Evolutionary conservation across 2,329 filamentous ascomycete genomes (phyloP).

Genomic region (Paecilomyces sp.): DNA sequence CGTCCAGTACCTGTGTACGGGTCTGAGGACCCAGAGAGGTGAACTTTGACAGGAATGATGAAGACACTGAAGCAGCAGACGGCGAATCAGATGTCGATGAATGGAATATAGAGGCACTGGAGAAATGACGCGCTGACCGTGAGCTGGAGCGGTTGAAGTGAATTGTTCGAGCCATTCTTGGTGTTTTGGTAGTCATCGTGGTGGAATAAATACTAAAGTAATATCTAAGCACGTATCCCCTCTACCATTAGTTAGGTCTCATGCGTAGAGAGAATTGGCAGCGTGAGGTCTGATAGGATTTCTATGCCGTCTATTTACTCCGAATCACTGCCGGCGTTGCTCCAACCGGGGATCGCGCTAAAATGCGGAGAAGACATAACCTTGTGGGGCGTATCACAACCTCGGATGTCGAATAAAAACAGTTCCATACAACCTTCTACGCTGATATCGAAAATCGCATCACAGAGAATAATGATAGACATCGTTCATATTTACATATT

Average conservation of each 20-base stretch:
- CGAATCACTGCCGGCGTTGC: neutral
- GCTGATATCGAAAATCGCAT: neutral
- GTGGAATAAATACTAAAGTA: neutral
- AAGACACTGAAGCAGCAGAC: constrained; percentile 26
- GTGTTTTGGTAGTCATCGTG: neutral
- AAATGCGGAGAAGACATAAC: neutral
- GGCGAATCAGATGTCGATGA: constrained; percentile 4
- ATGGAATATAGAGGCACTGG: constrained; percentile 2
- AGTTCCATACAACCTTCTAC: too few relatives aligned
- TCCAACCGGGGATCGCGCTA: neutral
- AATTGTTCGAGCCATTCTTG: neutral
- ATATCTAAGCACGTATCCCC: neutral
- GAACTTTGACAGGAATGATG: constrained; percentile 36
- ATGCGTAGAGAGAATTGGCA: neutral
- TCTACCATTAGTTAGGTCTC: neutral
- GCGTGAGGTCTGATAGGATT: neutral
- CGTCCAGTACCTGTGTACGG: constrained; percentile 50
- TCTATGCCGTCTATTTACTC: neutral
- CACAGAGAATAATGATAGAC: neutral
- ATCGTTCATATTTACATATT: neutral
- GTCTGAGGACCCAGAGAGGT: constrained; percentile 35
- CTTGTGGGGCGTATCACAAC: too few relatives aligned
- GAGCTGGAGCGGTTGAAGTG: neutral
- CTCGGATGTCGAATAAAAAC: too few relatives aligned
- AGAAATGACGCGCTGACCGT: neutral